phyloP scores from a whole-genome alignment of 768 basidiomycete species.

The Tricholomella constricta region DNA sequence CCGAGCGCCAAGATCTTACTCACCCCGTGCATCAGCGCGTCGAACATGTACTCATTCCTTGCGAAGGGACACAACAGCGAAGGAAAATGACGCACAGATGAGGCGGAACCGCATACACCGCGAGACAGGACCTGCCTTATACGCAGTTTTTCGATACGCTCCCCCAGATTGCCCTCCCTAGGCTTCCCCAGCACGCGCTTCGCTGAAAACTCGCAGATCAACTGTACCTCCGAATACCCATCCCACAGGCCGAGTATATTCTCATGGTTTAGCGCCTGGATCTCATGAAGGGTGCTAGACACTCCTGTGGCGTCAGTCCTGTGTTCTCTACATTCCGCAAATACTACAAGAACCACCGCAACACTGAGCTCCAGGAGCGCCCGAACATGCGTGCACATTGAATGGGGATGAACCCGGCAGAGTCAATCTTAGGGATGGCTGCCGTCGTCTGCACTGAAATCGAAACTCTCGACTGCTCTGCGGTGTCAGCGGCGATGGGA shows the following conservation, averaged over 20 bases:
- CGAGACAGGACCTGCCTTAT: conserved; percentile 25
- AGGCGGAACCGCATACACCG: conserved; percentile 20
- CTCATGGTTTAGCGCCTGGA: conserved; percentile 8
- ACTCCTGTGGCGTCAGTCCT: not conserved
- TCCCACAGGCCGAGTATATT: conserved; percentile 2
- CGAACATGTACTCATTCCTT: conserved; percentile 30
- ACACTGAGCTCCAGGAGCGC: not conserved
- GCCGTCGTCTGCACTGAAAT: no score
- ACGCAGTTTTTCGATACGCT: conserved; percentile 20
- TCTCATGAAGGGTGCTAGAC: not conserved
- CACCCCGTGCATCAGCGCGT: conserved; percentile 29
- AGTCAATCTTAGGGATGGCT: not conserved
- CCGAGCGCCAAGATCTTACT: conserved; percentile 28
- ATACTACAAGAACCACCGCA: not conserved
- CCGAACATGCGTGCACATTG: not conserved
- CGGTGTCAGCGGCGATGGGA: no score
- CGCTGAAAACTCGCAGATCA: conserved; percentile 7
- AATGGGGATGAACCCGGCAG: conserved; percentile 1
- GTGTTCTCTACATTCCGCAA: not conserved
- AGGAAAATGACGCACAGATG: not conserved
- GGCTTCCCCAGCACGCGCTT: conserved; percentile 5
- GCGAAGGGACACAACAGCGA: not conserved
- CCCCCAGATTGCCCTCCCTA: conserved; percentile 1
- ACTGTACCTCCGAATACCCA: conserved; percentile 4
- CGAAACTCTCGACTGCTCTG: no score